Percentiles rank a stretch among this genome's conserved stretches.
Evolutionary conservation across 192 early-diverging fungal genomes (phyloP).

Genomic region (Podila clonocystis): DNA sequence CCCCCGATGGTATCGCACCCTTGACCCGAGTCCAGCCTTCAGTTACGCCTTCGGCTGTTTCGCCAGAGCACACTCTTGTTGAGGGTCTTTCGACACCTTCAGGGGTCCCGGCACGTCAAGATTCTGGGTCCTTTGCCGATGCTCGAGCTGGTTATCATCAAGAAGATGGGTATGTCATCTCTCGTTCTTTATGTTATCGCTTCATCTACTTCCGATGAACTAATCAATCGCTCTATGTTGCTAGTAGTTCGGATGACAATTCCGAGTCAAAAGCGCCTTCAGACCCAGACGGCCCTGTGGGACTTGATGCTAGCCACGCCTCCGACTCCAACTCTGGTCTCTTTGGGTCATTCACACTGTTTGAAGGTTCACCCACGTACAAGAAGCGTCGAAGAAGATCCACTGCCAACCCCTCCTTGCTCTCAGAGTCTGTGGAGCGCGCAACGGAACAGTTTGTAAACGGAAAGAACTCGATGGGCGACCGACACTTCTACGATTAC

Average conservation of each 20-base stretch:
- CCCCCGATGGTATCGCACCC: conserved; percentile 39
- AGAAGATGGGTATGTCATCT: not conserved
- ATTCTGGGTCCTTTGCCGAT: not conserved
- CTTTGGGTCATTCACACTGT: conserved; percentile 68
- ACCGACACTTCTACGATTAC: conserved; percentile 28
- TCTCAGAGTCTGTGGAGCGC: conserved; percentile 38
- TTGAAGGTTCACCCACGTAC: conserved; percentile 77
- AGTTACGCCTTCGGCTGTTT: conserved; percentile 19
- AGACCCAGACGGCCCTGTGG: conserved; percentile 13
- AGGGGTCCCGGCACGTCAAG: not conserved
- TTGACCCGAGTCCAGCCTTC: conserved; percentile 37
- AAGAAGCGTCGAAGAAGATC: conserved; percentile 73
- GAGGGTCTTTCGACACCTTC: not conserved
- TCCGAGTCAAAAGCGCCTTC: conserved; percentile 54
- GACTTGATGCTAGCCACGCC: conserved; percentile 14
- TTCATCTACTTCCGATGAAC: not conserved
- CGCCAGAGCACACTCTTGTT: conserved; percentile 35
- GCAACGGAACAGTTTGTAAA: conserved; percentile 9
- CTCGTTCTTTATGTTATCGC: not conserved
- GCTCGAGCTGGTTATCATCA: not conserved
- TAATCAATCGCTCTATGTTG: not conserved
- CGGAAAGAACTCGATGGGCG: conserved; percentile 6
- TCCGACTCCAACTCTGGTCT: conserved; percentile 51
- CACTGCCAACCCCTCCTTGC: conserved; percentile 56
- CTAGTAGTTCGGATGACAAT: conserved; percentile 53